A percentile compares a stretch with the other conserved stretches of the same genome.
Evolutionary conservation across 1,284 basidiomycete genomes (phyloP).

Genomic region (Coniferiporia sulphurascens): DNA sequence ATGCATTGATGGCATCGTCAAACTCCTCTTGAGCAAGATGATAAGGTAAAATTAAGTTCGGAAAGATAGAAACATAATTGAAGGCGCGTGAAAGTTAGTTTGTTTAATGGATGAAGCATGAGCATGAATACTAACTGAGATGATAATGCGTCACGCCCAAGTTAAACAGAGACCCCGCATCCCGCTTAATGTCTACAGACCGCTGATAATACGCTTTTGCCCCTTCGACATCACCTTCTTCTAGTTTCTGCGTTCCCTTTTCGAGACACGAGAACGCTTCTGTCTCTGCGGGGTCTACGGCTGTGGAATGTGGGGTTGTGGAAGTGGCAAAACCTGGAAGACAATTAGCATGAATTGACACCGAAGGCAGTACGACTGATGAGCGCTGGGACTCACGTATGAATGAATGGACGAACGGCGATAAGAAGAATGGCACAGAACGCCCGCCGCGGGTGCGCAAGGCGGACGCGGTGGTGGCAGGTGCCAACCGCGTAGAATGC

Average conservation of each 20-base stretch:
- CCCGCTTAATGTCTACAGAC: conserved; percentile 78
- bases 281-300: conserved; percentile 78
- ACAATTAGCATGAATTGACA: conserved; percentile 13
- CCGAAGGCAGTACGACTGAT: neutral
- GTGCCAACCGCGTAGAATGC: conserved; percentile 12
- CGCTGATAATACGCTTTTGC: conserved; percentile 79
- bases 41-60: conserved; percentile 1
- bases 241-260: conserved; percentile 81
- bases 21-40: conserved; percentile 63
- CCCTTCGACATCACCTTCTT: conserved; percentile 82
- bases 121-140: conserved; percentile 53
- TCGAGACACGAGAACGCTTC: conserved; percentile 83
- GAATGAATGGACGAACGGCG: conserved; percentile 5
- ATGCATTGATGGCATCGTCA: conserved; percentile 77
- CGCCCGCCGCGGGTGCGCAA: neutral
- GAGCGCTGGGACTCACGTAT: conserved; percentile 10
- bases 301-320: conserved; percentile 71
- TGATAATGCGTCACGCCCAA: conserved; percentile 88
- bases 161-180: conserved; percentile 82
- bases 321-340: conserved; percentile 77
- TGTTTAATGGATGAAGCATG: conserved; percentile 18
- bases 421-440: conserved; percentile 12
- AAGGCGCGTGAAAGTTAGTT: conserved; percentile 10
- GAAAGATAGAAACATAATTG: neutral
- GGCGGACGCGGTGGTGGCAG: conserved; percentile 8